phyloP scores from a whole-genome alignment of 805 yeast species.

The Yamadazyma akitaensis region DNA sequence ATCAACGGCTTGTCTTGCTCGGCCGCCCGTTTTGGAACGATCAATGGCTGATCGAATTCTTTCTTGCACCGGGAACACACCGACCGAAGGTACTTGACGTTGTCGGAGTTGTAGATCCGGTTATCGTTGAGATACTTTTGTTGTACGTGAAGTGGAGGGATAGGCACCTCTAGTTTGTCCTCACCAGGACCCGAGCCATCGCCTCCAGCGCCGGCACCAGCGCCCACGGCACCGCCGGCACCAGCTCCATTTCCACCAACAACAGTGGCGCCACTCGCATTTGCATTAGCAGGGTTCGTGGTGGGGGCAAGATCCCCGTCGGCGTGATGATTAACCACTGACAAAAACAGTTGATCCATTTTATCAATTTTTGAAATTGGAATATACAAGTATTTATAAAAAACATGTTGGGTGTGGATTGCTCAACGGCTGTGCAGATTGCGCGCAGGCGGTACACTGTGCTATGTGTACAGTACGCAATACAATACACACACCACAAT shows the following conservation, averaged over 20 bases:
- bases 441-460: background rate
- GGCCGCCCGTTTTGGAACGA: constrained; percentile 22
- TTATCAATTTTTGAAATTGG: background rate
- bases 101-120: constrained; percentile 8
- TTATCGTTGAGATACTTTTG: constrained; percentile 32
- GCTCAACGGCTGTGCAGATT: background rate
- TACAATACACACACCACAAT: too few species aligned
- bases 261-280: background rate
- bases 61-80: constrained; percentile 61
- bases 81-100: constrained; percentile 27
- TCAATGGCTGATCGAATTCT: constrained; percentile 46
- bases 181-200: constrained; percentile 1
- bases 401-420: background rate
- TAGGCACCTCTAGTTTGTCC: constrained; percentile 26
- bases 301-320: background rate
- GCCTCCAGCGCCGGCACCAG: background rate
- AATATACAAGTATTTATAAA: background rate
- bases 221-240: background rate
- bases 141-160: constrained; percentile 44
- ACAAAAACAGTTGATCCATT: constrained; percentile 16
- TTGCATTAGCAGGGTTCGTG: background rate
- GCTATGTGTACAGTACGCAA: too few species aligned
- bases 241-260: background rate
- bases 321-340: constrained; percentile 12
- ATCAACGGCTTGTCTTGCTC: constrained; percentile 25